These are phyloP conservation scores for Sporodiniella umbellata DNA, from an alignment of 371 early-diverging fungal species.

Conservation along the genomic window DNA sequence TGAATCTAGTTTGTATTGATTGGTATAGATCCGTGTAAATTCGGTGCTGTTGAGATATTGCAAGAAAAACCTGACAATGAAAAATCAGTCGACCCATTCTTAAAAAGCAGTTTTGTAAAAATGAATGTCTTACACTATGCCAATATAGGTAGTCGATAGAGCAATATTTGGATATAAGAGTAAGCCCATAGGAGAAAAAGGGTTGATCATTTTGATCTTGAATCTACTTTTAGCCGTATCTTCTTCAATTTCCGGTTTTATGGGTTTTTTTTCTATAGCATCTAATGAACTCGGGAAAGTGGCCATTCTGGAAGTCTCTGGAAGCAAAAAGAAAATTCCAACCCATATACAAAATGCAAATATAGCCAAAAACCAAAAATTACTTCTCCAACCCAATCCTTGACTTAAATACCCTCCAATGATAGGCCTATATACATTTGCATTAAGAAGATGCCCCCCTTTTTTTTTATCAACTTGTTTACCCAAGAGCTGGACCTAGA, in stretches of 20 bases:
- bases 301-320: slow-evolving; percentile 41
- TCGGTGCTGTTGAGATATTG: slow-evolving; percentile 29
- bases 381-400: slow-evolving; percentile 47
- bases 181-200: slow-evolving; percentile 28
- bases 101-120: neutral
- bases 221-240: neutral
- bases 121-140: slow-evolving; percentile 30
- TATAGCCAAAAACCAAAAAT: slow-evolving; percentile 32
- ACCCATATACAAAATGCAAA: slow-evolving; percentile 23
- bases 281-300: neutral
- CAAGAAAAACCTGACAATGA: slow-evolving; percentile 21
- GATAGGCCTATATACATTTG: slow-evolving; percentile 26
- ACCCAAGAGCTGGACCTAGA: slow-evolving; percentile 37
- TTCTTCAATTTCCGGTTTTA: neutral
- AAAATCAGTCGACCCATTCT: neutral
- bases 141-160: slow-evolving; percentile 25
- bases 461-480: neutral
- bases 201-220: slow-evolving; percentile 21
- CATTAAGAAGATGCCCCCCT: neutral
- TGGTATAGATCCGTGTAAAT: slow-evolving; percentile 30
- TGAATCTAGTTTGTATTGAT: slow-evolving; percentile 30
- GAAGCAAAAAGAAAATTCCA: slow-evolving; percentile 33
- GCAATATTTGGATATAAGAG: slow-evolving; percentile 29
- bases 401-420: slow-evolving; percentile 44
- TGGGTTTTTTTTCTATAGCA: neutral